Evolutionary conservation across 1,284 basidiomycete genomes (phyloP).

Genomic region (Microbotryomycetes sp.): DNA sequence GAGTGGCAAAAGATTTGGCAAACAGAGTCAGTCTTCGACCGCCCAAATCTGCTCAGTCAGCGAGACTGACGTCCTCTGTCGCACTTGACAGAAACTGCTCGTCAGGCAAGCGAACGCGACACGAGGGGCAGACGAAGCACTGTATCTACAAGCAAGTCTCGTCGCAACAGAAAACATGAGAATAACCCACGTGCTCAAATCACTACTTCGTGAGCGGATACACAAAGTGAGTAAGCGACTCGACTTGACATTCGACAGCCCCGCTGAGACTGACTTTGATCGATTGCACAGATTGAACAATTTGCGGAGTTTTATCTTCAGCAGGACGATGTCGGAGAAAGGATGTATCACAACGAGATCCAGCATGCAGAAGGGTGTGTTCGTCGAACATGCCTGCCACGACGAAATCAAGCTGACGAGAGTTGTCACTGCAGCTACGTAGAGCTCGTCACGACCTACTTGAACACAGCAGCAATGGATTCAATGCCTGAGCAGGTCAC

Average conservation of each 20-base stretch:
- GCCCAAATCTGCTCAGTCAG: not conserved
- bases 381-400: not conserved
- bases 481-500: slow-evolving; percentile 22
- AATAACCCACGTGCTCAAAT: slow-evolving; percentile 24
- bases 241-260: not conserved
- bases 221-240: slow-evolving; percentile 17
- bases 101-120: slow-evolving; percentile 16
- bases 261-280: not conserved
- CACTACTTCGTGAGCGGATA: slow-evolving; percentile 24
- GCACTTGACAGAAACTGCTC: slow-evolving; percentile 21
- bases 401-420: not conserved
- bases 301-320: slow-evolving; percentile 24
- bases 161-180: slow-evolving; percentile 32
- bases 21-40: slow-evolving; percentile 7
- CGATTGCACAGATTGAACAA: slow-evolving; percentile 29
- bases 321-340: slow-evolving; percentile 13
- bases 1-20: slow-evolving; percentile 18
- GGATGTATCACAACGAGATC: slow-evolving; percentile 24
- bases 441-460: slow-evolving; percentile 21
- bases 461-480: slow-evolving; percentile 26
- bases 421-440: slow-evolving; percentile 11
- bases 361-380: slow-evolving; percentile 21
- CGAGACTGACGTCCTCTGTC: not conserved
- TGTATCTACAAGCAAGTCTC: slow-evolving; percentile 19
- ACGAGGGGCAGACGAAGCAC: slow-evolving; percentile 13